phyloP scores from a whole-genome alignment of 441 rosid genomes.

The Pelargonium cotyledonis region DNA sequence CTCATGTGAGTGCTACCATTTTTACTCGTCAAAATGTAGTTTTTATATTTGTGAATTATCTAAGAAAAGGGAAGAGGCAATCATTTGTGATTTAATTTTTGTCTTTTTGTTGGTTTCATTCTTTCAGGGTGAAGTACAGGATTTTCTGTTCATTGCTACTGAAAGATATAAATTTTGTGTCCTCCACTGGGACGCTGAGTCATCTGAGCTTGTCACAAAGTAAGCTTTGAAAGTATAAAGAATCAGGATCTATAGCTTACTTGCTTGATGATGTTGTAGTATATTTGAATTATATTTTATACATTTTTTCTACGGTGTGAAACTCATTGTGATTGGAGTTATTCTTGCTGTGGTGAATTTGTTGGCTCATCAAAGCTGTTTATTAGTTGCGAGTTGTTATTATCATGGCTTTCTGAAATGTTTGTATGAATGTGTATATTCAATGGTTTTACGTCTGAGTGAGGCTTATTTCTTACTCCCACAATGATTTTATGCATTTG shows the following conservation, averaged over 20 bases:
- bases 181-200: slow-evolving; percentile 89
- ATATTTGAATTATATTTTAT: not conserved
- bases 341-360: not conserved
- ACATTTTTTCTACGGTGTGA: slow-evolving; percentile 1
- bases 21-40: not conserved
- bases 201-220: slow-evolving; percentile 91
- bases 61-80: not conserved
- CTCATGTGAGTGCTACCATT: slow-evolving; percentile 57
- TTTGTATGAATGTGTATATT: not conserved
- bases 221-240: slow-evolving; percentile 15
- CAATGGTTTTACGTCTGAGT: not conserved
- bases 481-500: slow-evolving; percentile 5
- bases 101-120: slow-evolving; percentile 2
- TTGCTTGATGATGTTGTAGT: not conserved
- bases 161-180: slow-evolving; percentile 96
- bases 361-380: not conserved
- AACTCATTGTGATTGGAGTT: not conserved
- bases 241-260: not conserved
- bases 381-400: not conserved
- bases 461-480: not conserved
- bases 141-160: slow-evolving; percentile 84
- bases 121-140: slow-evolving; percentile 82
- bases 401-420: not conserved
- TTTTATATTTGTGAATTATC: not conserved
- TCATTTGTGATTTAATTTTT: not conserved